Percentiles rank a stretch among this genome's conserved stretches.
Evolutionary conservation across 257 asterid species (phyloP).

Genomic region (Solanum peruvianum): DNA sequence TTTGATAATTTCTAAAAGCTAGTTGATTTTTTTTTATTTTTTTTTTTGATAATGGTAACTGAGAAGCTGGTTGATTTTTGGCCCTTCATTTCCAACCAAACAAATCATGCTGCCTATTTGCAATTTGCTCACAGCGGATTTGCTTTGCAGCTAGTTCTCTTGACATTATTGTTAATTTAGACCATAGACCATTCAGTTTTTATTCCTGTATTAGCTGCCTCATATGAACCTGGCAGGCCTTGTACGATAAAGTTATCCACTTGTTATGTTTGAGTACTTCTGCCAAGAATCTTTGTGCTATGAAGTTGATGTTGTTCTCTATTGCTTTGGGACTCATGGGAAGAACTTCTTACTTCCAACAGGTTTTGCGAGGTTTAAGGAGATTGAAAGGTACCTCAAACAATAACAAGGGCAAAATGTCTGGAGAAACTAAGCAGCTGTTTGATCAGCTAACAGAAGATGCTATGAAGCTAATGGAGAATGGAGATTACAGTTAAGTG

Average conservation of each 20-base stretch:
- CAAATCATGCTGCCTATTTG: neutral
- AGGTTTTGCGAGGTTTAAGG: conserved; percentile 89
- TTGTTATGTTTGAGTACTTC: neutral
- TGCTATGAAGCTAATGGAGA: conserved; percentile 85
- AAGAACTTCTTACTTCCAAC: neutral
- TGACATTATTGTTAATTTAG: neutral
- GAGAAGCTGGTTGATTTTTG: neutral
- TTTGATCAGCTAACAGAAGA: conserved; percentile 97
- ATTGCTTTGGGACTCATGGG: neutral
- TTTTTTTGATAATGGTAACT: too few relatives aligned
- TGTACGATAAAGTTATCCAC: neutral
- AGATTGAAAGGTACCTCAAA: conserved; percentile 84
- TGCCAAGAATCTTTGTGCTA: neutral
- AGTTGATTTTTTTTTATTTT: neutral
- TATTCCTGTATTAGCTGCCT: neutral
- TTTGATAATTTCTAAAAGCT: neutral
- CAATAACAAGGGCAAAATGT: conserved; percentile 80
- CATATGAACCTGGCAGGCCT: neutral
- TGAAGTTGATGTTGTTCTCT: neutral
- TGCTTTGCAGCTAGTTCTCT: neutral
- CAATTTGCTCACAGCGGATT: neutral
- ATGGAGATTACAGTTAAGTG: conserved; percentile 83
- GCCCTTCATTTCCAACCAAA: neutral
- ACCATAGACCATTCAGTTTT: neutral
- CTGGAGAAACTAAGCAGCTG: conserved; percentile 53